phyloP scores from a whole-genome alignment of 441 rosid species.

The Gossypium lobatum region DNA sequence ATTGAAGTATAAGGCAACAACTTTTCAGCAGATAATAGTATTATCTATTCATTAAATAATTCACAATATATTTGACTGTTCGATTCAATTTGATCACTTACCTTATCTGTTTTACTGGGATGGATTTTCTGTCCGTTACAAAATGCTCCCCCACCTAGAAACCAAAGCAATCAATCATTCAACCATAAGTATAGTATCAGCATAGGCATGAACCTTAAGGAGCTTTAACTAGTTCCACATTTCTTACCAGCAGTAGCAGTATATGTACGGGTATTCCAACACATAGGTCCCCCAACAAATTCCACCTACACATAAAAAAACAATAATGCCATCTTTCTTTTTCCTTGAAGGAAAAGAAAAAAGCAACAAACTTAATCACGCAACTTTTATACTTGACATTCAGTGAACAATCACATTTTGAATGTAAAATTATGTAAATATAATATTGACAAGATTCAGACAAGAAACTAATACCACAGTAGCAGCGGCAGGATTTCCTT shows the following conservation, averaged over 20 bases:
- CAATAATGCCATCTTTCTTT: slow-evolving; percentile 10
- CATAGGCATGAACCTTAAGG: not conserved
- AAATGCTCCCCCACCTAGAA: slow-evolving; percentile 88
- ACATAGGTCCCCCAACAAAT: slow-evolving; percentile 96
- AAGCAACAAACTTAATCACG: not conserved
- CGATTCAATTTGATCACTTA: slow-evolving; percentile 23
- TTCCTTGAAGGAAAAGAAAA: not conserved
- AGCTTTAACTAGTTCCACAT: not conserved
- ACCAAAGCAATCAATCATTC: slow-evolving; percentile 16
- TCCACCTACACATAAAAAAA: slow-evolving; percentile 52
- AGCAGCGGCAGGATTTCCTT: slow-evolving; percentile 84
- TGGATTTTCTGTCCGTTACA: slow-evolving; percentile 80
- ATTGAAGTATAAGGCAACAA: not conserved
- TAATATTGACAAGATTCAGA: slow-evolving; percentile 8
- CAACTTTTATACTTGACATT: not conserved
- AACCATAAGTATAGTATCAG: not conserved
- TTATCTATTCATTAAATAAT: not conserved
- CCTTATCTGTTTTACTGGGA: slow-evolving; percentile 68
- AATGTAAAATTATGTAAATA: not conserved
- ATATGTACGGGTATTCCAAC: slow-evolving; percentile 83
- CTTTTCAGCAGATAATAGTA: slow-evolving; percentile 1
- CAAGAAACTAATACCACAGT: slow-evolving; percentile 55
- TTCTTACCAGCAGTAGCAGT: slow-evolving; percentile 82
- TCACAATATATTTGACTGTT: not conserved
- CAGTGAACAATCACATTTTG: not conserved